Evolutionary conservation across 768 basidiomycete species (phyloP), one percentile per base, ranked within the genome.

Genomic region (Vishniacozyma victoriae): DNA sequence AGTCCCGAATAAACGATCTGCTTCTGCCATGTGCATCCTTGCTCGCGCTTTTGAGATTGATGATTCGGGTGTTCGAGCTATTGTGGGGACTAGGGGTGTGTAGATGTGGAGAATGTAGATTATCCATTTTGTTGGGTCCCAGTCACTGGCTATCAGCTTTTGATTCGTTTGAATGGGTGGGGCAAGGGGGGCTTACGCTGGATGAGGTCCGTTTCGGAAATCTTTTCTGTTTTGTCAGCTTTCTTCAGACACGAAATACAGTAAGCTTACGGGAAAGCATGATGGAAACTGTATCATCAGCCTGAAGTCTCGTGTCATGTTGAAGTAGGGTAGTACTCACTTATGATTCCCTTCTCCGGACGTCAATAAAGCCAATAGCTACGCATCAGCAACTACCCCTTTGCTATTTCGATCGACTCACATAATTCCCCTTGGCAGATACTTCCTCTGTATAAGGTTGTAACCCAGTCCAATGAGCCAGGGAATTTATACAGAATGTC

Each of bases 111-210:
- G 73, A 4, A 71, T 40, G 18, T 78, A 62, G 35, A 87, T 86
- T 35, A 82, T 77, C 85, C 84, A 87, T 72, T 86, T 87, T 1
- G 83, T 83, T 0, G 86, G 85, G 68, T 88, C 85, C 84, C 84
- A 88, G 55, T 83, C 84, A 20, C 74, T 67, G 5, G 50, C 39
- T 16, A 77, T 75, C 9, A 80, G 82, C 0, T 81, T 25, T 44
- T 18, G 36, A n/a, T 9, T 23, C n/a, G 15, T 22, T 14, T 41
- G 9, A 39, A 18, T 22, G 12, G n/a, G 14, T 15, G n/a, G n/a
- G n/a, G n/a, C n/a, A n/a, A n/a, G 15, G 11, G 20, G 12, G 6
- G 43, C 57, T 50, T 50, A 64, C 60, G 60, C 62, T 4, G 56
- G 56, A 36, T 70, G 60, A 14, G 66, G 65, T 15, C 66, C 84